Conservation (phyloP, 2,329 filamentous ascomycete genomes). For the Scedosporium aurantiacum region DNA sequence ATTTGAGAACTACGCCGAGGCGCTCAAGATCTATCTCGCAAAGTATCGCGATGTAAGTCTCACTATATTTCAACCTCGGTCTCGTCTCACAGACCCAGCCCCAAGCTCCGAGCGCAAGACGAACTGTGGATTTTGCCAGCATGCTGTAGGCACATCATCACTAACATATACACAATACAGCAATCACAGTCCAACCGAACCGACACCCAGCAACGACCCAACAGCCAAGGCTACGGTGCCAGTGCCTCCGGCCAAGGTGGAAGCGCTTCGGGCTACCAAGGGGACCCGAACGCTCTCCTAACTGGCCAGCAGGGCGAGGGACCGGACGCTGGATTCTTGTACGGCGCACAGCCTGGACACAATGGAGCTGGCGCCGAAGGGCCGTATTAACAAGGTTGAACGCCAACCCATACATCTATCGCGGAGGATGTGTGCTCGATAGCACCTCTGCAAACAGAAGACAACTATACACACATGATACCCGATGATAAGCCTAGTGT, state of each 20-base stretch:
- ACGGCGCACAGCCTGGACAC: slow-evolving; percentile 41
- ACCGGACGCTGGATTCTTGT: slow-evolving; percentile 37
- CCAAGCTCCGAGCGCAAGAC: neutral
- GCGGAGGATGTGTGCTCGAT: neutral
- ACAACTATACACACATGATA: neutral
- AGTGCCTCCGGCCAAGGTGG: slow-evolving; percentile 25
- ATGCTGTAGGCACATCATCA: neutral
- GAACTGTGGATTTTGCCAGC: neutral
- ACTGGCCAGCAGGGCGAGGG: slow-evolving; percentile 31
- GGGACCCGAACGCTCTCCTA: slow-evolving; percentile 14
- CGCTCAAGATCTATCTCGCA: slow-evolving; percentile 92
- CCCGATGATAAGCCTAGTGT: neutral
- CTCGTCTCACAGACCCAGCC: too few species aligned
- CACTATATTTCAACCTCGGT: neutral
- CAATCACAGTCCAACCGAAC: slow-evolving; percentile 72
- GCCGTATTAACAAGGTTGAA: slow-evolving; percentile 30
- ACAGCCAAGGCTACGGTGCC: slow-evolving; percentile 40
- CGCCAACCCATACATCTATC: neutral
- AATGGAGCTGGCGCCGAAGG: slow-evolving; percentile 46
- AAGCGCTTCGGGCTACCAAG: slow-evolving; percentile 25
- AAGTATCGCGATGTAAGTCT: slow-evolving; percentile 89
- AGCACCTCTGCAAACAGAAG: neutral
- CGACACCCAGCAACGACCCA: slow-evolving; percentile 39
- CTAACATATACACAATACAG: slow-evolving; percentile 13
- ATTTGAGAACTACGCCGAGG: slow-evolving; percentile 98